Percentiles rank a stretch among this genome's conserved stretches.
These are phyloP conservation scores for Melocanna baccifera DNA, from an alignment of 176 grass and related monocot genomes.

Conservation along the genomic window DNA sequence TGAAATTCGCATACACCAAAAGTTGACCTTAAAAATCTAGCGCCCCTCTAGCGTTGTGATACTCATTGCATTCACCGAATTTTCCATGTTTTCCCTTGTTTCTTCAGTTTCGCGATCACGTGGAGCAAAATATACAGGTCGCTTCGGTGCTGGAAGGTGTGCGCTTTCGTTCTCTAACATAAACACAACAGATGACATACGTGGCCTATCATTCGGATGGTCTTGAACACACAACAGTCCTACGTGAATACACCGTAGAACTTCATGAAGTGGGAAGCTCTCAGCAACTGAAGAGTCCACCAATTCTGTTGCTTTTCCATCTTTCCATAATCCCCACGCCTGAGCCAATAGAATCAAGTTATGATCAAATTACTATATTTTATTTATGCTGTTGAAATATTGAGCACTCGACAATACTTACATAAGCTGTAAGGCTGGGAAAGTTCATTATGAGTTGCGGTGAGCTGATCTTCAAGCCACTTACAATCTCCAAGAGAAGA, in stretches of 20 bases:
- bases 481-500: constrained; percentile 59
- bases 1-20: too few species aligned
- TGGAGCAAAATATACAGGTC: constrained; percentile 33
- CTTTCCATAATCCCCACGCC: constrained; percentile 22
- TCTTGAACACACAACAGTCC: constrained; percentile 63
- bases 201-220: constrained; percentile 44
- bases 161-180: constrained; percentile 44
- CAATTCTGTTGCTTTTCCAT: constrained; percentile 39
- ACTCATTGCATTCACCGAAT: too few species aligned
- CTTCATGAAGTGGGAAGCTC: constrained; percentile 19
- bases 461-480: constrained; percentile 45
- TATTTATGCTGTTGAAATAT: background rate
- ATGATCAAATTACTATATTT: background rate
- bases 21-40: too few species aligned
- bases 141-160: constrained; percentile 29
- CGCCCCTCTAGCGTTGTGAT: too few species aligned
- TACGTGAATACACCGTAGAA: constrained; percentile 42
- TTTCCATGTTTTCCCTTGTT: too few species aligned
- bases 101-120: background rate
- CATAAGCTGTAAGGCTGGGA: constrained; percentile 45
- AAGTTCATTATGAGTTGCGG: background rate
- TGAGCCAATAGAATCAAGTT: constrained; percentile 15
- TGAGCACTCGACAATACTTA: too few species aligned
- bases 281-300: constrained; percentile 21
- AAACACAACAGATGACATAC: constrained; percentile 41